Evolutionary conservation across 495 filamentous ascomycete genomes (phyloP), one percentile per base, ranked within the genome.

Genomic region (Talaromyces liani): DNA sequence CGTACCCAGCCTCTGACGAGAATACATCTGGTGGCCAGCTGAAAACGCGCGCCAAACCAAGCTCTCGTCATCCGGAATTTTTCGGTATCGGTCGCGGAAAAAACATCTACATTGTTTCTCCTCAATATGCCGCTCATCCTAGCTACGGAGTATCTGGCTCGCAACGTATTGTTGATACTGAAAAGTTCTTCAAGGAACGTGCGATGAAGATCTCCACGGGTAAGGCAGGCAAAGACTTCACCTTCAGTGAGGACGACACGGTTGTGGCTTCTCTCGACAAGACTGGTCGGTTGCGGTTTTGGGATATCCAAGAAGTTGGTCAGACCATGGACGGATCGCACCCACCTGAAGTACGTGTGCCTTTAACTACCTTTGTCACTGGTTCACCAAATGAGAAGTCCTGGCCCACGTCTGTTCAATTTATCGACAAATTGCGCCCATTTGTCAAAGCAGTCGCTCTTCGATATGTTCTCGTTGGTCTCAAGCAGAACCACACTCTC

Each of bases 401-500:
- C 2, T 96, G 91, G 88, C 93, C 95, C 18, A 97, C 93, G 0
- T 97, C 94, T 22, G 90, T 99, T 56, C 85, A 96, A 73, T 88
- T 99, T 77, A 82, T 98, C 66, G 95, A 99, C 75, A 98, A 98
- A 80, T 85, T 89, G 72, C 88, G 92, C 18, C 91, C 94, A 29
- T 96, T 93, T 72, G 83, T 86, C 72, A 94, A 91, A 74, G 88
- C 88, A 34, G 87, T 87, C 70, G 92, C 95, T 18, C 77, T 95
- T 63, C 84, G 95, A 64, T 99, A 98, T 77, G 86, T 98, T 75
- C 84, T 99, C 64, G 93, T 99, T 58, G 95, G 95, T 64, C 89
- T 97, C 82, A 98, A 97, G 78, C 95, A 98, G 73, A 99, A 99
- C 73, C 95, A 99, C 77, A 94, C 92, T 57, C 87, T 99, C 64